Evolutionary conservation across 2,329 filamentous ascomycete genomes (phyloP).

Genomic region (Elsinoe batatas): DNA sequence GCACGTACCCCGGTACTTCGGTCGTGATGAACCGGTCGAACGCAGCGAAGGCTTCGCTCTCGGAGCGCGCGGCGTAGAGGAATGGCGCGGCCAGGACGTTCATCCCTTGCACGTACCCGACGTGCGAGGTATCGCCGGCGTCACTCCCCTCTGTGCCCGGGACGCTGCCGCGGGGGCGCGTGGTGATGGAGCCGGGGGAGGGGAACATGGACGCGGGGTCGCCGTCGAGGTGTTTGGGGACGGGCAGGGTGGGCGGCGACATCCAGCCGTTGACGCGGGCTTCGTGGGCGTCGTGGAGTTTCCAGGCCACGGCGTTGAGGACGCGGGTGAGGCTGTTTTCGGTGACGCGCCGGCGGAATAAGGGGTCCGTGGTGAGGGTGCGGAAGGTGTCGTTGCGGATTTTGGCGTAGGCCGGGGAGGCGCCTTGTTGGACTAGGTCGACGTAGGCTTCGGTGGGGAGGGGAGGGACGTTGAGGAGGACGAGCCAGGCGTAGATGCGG

Average conservation of each 20-base stretch:
- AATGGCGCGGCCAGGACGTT: constrained; percentile 95
- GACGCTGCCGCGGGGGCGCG: constrained; percentile 30
- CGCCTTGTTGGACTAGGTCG: constrained; percentile 78
- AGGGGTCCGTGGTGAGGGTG: constrained; percentile 89
- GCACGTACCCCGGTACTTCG: constrained; percentile 88
- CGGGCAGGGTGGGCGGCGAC: constrained; percentile 39
- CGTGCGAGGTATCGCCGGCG: constrained; percentile 50
- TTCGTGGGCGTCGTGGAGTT: constrained; percentile 67
- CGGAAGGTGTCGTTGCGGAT: constrained; percentile 98
- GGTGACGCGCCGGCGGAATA: constrained; percentile 89
- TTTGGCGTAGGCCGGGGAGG: constrained; percentile 90
- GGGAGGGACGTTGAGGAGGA: constrained; percentile 79
- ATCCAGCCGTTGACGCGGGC: constrained; percentile 45
- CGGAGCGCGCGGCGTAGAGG: constrained; percentile 85
- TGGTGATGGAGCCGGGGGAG: constrained; percentile 25
- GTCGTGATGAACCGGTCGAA: constrained; percentile 80
- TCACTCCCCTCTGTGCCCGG: constrained; percentile 55
- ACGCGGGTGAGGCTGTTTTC: constrained; percentile 91
- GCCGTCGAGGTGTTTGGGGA: constrained; percentile 41
- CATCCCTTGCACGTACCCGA: constrained; percentile 97
- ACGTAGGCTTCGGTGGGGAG: constrained; percentile 83
- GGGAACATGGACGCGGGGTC: constrained; percentile 37
- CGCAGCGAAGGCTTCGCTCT: constrained; percentile 86
- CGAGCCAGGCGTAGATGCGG: constrained; percentile 92
- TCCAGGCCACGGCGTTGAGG: constrained; percentile 92